Evolutionary conservation across 176 grass and related monocot species (phyloP).

Genomic region (Aegilops umbellulata): DNA sequence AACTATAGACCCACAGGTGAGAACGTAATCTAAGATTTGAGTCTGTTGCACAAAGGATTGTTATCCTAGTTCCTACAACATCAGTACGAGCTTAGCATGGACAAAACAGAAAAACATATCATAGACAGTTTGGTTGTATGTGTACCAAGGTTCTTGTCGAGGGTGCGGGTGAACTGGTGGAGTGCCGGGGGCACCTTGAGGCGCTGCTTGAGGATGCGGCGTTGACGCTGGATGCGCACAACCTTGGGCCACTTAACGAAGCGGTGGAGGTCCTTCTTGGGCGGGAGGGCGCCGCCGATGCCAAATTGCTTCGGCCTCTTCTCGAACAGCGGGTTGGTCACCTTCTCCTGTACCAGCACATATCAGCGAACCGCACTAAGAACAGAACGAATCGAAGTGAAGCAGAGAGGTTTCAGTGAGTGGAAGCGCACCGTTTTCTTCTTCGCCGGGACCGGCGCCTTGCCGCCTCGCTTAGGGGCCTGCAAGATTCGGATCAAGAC

Average conservation of each 20-base stretch:
- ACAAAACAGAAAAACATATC: not conserved
- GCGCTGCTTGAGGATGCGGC: conserved; percentile 91
- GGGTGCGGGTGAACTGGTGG: conserved; percentile 93
- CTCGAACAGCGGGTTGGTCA: conserved; percentile 83
- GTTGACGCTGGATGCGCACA: conserved; percentile 82
- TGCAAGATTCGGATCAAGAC: conserved; percentile 3
- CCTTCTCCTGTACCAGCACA: conserved; percentile 51
- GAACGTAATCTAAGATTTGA: not conserved
- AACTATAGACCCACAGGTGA: no score
- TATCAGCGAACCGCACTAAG: not conserved
- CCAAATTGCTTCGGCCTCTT: conserved; percentile 95
- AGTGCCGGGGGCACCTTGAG: conserved; percentile 83
- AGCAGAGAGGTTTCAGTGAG: not conserved
- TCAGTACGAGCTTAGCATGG: not conserved
- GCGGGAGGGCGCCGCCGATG: conserved; percentile 75
- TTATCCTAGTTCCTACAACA: not conserved
- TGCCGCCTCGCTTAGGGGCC: conserved; percentile 40
- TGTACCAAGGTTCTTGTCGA: conserved; percentile 94
- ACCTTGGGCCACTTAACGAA: conserved; percentile 98
- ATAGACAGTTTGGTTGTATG: not conserved
- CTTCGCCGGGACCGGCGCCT: conserved; percentile 20
- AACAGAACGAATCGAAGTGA: not conserved
- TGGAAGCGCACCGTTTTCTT: conserved; percentile 23
- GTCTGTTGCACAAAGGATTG: not conserved
- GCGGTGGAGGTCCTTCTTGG: conserved; percentile 74